phyloP scores from a whole-genome alignment of 1,284 basidiomycete genomes.

The Farysia itapuensis region DNA sequence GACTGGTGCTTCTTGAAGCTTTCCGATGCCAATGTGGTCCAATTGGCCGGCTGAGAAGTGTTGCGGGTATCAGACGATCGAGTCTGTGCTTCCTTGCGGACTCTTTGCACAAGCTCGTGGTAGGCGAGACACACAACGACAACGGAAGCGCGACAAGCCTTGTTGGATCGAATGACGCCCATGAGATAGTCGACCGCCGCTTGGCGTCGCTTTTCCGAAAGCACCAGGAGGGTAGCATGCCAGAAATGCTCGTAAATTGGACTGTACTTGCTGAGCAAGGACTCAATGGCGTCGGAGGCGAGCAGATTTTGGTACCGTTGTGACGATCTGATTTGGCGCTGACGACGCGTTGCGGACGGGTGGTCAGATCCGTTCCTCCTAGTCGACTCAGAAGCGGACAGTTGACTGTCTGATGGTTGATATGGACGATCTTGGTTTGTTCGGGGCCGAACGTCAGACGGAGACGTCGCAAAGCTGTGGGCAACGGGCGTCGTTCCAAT shows the following conservation, averaged over 20 bases:
- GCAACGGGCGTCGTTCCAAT: constrained; percentile 10
- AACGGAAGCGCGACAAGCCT: constrained; percentile 36
- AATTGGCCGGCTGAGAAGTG: constrained; percentile 3
- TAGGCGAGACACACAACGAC: constrained; percentile 43
- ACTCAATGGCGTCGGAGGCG: constrained; percentile 35
- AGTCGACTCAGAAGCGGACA: background rate
- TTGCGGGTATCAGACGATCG: no score
- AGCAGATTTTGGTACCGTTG: constrained; percentile 30
- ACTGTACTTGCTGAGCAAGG: constrained; percentile 42
- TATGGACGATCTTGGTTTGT: no score
- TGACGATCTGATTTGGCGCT: constrained; percentile 9
- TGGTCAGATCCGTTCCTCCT: background rate
- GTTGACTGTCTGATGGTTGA: background rate
- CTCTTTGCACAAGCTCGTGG: constrained; percentile 34
- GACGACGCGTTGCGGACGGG: constrained; percentile 1
- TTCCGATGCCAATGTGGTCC: constrained; percentile 18
- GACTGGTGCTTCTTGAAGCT: constrained; percentile 1
- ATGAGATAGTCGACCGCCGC: constrained; percentile 37
- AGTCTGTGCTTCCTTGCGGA: constrained; percentile 8
- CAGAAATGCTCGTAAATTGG: constrained; percentile 41
- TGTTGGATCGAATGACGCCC: constrained; percentile 23
- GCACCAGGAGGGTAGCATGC: constrained; percentile 31
- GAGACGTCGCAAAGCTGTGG: background rate
- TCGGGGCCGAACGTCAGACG: background rate
- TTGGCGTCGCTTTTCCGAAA: constrained; percentile 25